Evolutionary conservation across 176 grass and related monocot genomes (phyloP).

Genomic region (Typha latifolia): DNA sequence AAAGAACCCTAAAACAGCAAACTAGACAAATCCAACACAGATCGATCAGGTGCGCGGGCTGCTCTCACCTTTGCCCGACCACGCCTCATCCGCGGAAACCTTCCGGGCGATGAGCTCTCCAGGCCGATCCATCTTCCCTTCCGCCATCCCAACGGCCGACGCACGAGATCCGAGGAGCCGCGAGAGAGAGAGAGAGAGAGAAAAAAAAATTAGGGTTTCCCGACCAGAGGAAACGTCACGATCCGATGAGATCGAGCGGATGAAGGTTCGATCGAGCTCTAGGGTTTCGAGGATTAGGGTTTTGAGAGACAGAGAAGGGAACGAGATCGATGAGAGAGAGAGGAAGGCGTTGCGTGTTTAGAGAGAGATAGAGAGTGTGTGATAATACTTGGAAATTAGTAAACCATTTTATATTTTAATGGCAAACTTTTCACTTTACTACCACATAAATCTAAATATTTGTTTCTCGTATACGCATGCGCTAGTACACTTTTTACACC

Average conservation of each 20-base stretch:
- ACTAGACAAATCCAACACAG: no score
- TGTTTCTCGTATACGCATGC: no score
- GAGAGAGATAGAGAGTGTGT: no score
- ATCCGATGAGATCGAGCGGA: not conserved
- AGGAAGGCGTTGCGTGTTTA: no score
- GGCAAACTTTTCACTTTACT: no score
- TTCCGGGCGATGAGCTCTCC: conserved; percentile 32
- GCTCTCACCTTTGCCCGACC: conserved; percentile 47
- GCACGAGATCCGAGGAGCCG: conserved; percentile 27
- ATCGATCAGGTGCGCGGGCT: no score
- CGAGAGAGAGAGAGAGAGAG: conserved; percentile 15
- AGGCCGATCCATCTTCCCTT: conserved; percentile 71
- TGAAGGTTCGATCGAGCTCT: not conserved
- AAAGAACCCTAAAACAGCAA: no score
- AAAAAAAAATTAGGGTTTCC: conserved; percentile 61
- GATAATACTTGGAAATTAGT: no score
- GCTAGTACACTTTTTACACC: no score
- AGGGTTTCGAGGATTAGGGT: not conserved
- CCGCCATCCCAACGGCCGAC: conserved; percentile 37
- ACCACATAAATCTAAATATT: no score
- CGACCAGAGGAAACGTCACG: conserved; percentile 1
- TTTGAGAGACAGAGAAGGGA: not conserved
- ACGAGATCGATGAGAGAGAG: not conserved
- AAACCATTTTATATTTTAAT: no score
- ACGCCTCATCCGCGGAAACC: conserved; percentile 5